These are phyloP conservation scores for Tetraselmis chui DNA, from an alignment of 139 green algal genomes.

Conservation along the genomic window DNA sequence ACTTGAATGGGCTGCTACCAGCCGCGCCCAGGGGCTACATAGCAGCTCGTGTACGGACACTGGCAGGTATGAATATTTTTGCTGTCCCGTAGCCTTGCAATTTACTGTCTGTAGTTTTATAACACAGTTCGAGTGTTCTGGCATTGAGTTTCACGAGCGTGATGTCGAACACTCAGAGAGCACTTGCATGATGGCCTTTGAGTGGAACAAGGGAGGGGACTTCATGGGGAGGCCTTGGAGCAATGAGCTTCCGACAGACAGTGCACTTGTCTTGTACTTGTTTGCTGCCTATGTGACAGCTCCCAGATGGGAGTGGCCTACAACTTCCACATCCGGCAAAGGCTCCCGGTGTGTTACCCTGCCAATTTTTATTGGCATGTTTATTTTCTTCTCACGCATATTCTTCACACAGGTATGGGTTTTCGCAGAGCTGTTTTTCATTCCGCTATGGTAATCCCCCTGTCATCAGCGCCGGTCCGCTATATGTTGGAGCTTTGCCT, in stretches of 20 bases:
- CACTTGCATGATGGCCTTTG: constrained; percentile 11
- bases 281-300: constrained; percentile 69
- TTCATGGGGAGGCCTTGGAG: constrained; percentile 53
- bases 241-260: constrained; percentile 67
- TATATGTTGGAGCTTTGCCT: constrained; percentile 54
- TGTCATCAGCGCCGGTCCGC: constrained; percentile 24
- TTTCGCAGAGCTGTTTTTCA: no score
- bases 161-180: no score
- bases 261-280: constrained; percentile 64
- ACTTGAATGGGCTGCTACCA: constrained; percentile 51
- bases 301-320: constrained; percentile 55
- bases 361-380: not conserved
- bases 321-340: not conserved
- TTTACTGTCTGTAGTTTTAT: no score
- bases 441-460: no score
- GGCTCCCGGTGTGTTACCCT: not conserved
- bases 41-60: constrained; percentile 35
- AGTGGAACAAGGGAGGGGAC: constrained; percentile 48
- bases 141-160: no score
- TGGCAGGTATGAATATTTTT: constrained; percentile 30
- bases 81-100: not conserved
- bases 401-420: no score
- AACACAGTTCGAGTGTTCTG: no score
- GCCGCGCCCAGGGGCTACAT: constrained; percentile 58
- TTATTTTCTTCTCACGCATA: no score